These are phyloP conservation scores for Coemansia aciculifera DNA, from an alignment of 192 early-diverging fungal genomes.

Conservation along the genomic window DNA sequence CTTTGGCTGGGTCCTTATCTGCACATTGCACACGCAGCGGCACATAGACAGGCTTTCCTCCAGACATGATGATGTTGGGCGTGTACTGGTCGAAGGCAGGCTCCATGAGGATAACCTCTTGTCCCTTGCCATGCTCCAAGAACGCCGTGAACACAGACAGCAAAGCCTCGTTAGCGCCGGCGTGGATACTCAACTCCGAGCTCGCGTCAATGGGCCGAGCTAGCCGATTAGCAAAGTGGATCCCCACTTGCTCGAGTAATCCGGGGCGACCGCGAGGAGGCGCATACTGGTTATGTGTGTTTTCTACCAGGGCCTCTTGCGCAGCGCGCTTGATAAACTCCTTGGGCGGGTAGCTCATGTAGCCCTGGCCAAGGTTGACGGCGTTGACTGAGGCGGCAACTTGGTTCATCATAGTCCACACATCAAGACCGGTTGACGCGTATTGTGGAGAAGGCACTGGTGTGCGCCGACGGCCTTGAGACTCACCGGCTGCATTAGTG, in stretches of 20 bases:
- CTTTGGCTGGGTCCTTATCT: constrained; percentile 39
- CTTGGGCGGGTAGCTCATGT: constrained; percentile 85
- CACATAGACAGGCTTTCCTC: constrained; percentile 83
- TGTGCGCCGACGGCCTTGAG: neutral
- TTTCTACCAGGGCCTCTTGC: constrained; percentile 60
- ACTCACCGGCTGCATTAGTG: neutral
- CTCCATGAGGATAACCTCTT: constrained; percentile 92
- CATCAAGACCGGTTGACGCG: constrained; percentile 47
- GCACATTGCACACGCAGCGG: constrained; percentile 64
- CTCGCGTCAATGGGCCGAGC: constrained; percentile 70
- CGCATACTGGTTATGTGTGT: constrained; percentile 86
- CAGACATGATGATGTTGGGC: constrained; percentile 81
- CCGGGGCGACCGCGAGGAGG: constrained; percentile 65
- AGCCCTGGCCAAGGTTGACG: constrained; percentile 92
- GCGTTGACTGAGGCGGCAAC: constrained; percentile 78
- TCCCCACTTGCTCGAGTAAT: constrained; percentile 70
- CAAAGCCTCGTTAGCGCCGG: constrained; percentile 86
- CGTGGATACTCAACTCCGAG: constrained; percentile 83
- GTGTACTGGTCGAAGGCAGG: constrained; percentile 96
- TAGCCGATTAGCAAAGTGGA: constrained; percentile 73
- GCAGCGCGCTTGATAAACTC: constrained; percentile 83
- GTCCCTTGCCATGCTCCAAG: constrained; percentile 67
- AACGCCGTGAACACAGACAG: constrained; percentile 81
- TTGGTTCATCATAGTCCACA: constrained; percentile 88
- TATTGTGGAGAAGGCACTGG: constrained; percentile 39